A percentile compares a stretch with the other conserved stretches of the same genome.
Conservation (phyloP, 805 yeast genomes). For the Dipodascus albidus region DNA sequence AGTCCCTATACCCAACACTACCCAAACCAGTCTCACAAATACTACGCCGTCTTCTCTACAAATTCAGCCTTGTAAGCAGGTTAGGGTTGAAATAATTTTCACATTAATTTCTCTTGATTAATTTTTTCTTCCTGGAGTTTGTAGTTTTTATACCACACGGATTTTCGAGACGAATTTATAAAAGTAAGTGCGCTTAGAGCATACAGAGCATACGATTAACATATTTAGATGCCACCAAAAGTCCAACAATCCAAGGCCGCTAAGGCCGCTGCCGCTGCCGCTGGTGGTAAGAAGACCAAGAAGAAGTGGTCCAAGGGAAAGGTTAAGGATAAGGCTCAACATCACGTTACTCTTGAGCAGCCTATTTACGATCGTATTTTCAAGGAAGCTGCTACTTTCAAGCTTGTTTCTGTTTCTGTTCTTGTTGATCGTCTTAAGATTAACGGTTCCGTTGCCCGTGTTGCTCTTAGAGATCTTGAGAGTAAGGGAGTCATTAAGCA, state of each 20-base stretch:
- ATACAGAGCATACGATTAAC: background rate
- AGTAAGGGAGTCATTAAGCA: slow-evolving; percentile 90
- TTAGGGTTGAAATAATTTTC: background rate
- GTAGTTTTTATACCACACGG: background rate
- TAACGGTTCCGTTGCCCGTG: slow-evolving; percentile 98
- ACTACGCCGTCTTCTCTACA: too few relatives aligned
- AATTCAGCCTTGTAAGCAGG: background rate
- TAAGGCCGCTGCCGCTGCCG: slow-evolving; percentile 99
- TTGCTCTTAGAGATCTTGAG: slow-evolving; percentile 93
- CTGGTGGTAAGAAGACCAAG: slow-evolving; percentile 99
- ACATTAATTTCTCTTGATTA: background rate
- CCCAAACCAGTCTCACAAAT: too few relatives aligned
- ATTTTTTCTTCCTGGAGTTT: background rate
- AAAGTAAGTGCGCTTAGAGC: background rate
- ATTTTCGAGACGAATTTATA: background rate
- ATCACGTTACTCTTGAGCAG: slow-evolving; percentile 94
- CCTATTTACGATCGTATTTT: slow-evolving; percentile 97
- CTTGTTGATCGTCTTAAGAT: slow-evolving; percentile 98
- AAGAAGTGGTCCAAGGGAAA: slow-evolving; percentile 99
- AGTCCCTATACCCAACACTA: background rate
- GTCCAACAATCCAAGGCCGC: slow-evolving; percentile 99
- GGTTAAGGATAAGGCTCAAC: slow-evolving; percentile 99
- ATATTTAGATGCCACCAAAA: slow-evolving; percentile 87
- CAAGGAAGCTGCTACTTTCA: slow-evolving; percentile 99
- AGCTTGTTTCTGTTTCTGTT: slow-evolving; percentile 95